Evolutionary conservation across 2,329 filamentous ascomycete genomes (phyloP).

Genomic region (Acrocalymma vagum): DNA sequence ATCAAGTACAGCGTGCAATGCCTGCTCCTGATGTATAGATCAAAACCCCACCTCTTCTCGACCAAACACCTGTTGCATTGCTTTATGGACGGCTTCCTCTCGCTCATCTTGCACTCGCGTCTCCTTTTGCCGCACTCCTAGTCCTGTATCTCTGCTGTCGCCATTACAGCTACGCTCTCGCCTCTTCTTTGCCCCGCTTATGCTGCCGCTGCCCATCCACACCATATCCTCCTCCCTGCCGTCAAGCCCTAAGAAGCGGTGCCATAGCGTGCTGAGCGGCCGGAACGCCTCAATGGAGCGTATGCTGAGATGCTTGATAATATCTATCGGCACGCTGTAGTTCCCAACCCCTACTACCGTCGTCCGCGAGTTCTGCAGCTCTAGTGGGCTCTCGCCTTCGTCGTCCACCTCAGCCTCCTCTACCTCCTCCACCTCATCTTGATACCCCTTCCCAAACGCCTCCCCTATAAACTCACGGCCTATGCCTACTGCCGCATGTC

Average conservation of each 20-base stretch:
- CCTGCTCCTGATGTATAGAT: conserved; percentile 19
- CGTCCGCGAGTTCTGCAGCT: conserved; percentile 19
- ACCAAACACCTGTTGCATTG: conserved; percentile 11
- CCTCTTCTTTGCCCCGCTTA: no score
- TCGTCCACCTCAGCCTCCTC: conserved; percentile 28
- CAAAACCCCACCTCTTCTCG: conserved; percentile 12
- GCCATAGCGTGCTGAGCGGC: conserved; percentile 12
- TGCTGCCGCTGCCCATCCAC: no score
- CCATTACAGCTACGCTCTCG: no score
- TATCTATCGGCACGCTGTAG: conserved; percentile 24
- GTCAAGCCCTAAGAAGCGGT: conserved; percentile 10
- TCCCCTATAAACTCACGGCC: conserved; percentile 16
- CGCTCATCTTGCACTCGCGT: no score
- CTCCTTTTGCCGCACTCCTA: no score
- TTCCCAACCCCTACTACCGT: conserved; percentile 13
- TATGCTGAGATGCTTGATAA: conserved; percentile 28
- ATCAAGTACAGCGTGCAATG: conserved; percentile 17
- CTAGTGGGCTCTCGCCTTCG: conserved; percentile 2
- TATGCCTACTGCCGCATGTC: conserved; percentile 22
- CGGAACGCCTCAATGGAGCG: conserved; percentile 25
- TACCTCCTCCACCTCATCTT: conserved; percentile 21
- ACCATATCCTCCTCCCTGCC: conserved; percentile 1
- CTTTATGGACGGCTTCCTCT: no score
- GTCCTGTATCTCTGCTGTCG: no score
- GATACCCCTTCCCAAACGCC: conserved; percentile 23